Evolutionary conservation across 495 filamentous ascomycete genomes (phyloP).

Genomic region (Xylaria cubensis): DNA sequence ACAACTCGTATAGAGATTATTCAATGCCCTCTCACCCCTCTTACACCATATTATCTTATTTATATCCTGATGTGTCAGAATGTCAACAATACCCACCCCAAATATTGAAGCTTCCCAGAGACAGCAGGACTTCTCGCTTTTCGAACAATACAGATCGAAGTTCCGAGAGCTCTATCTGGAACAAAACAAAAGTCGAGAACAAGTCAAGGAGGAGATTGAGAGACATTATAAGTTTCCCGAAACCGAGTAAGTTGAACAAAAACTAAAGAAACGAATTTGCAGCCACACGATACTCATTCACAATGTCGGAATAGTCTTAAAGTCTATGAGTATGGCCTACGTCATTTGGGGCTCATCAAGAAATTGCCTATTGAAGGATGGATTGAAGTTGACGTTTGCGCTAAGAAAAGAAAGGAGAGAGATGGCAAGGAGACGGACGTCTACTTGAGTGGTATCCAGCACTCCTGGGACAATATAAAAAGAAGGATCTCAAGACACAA

Average conservation of each 20-base stretch:
- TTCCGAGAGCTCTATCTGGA: background rate
- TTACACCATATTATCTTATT: background rate
- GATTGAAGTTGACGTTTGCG: background rate
- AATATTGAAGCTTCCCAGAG: background rate
- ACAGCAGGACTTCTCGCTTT: background rate
- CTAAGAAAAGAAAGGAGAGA: conserved; percentile 6
- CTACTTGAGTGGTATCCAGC: background rate
- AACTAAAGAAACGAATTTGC: background rate
- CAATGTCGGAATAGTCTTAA: background rate
- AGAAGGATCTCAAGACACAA: conserved; percentile 5
- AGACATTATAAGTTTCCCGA: background rate
- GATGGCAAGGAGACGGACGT: conserved; percentile 7
- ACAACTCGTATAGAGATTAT: background rate
- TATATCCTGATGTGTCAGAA: background rate
- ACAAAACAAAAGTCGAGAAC: background rate
- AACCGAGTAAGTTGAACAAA: background rate
- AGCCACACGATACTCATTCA: background rate
- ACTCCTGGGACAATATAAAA: background rate
- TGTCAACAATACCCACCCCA: too few relatives aligned
- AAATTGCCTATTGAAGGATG: background rate
- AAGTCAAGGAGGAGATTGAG: conserved; percentile 1
- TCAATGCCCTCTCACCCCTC: background rate
- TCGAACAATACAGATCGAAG: background rate
- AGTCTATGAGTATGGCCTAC: conserved; percentile 1
- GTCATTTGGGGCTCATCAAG: background rate